phyloP scores from a whole-genome alignment of 257 asterid genomes.

The Avicennia marina region DNA sequence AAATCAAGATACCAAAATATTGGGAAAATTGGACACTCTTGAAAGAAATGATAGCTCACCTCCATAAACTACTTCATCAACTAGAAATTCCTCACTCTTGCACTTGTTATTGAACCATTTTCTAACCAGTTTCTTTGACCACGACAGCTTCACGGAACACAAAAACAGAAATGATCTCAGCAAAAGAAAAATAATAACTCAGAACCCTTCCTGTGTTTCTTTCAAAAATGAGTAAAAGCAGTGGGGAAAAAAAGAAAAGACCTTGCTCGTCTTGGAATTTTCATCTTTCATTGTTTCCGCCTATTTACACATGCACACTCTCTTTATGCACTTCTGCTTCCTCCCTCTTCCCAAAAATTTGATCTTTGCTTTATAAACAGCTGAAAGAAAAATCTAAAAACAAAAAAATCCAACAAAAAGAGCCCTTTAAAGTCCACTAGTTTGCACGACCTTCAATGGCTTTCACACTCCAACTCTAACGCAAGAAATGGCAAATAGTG shows the following conservation, averaged over 20 bases:
- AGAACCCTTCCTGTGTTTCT: not conserved
- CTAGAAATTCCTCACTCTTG: conserved; percentile 84
- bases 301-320: too few relatives aligned
- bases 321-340: conserved; percentile 17
- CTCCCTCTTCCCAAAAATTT: conserved; percentile 13
- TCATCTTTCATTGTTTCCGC: conserved; percentile 85
- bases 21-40: not conserved
- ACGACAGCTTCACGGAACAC: conserved; percentile 61
- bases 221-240: not conserved
- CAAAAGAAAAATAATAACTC: conserved; percentile 32
- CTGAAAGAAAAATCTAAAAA: not conserved
- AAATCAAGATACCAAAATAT: conserved; percentile 9
- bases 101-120: conserved; percentile 87
- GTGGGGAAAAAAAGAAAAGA: conserved; percentile 20
- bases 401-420: conserved; percentile 9
- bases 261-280: conserved; percentile 81
- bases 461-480: conserved; percentile 16
- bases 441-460: conserved; percentile 18
- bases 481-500: conserved; percentile 5
- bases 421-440: conserved; percentile 12
- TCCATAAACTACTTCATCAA: conserved; percentile 62
- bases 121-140: conserved; percentile 88
- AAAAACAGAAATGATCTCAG: too few relatives aligned
- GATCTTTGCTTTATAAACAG: conserved; percentile 15
- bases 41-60: conserved; percentile 36